Percentiles rank a stretch among this genome's conserved stretches.
These are phyloP conservation scores for Suhomyces sp. DNA, from an alignment of 805 yeast species.

Conservation along the genomic window DNA sequence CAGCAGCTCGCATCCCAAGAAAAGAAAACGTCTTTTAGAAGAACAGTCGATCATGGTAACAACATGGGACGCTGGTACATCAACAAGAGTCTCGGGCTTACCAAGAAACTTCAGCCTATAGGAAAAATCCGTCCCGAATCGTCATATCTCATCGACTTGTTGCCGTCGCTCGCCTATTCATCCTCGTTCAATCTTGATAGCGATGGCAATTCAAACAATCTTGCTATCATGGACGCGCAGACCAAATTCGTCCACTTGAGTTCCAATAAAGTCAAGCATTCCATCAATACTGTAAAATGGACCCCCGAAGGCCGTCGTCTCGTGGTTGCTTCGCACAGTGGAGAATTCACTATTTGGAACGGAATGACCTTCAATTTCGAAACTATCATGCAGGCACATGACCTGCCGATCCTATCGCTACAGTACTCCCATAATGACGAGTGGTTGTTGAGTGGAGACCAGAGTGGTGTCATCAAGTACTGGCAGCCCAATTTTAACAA, in stretches of 20 bases:
- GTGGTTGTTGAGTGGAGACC: slow-evolving; percentile 93
- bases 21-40: slow-evolving; percentile 53
- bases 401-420: slow-evolving; percentile 75
- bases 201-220: slow-evolving; percentile 24
- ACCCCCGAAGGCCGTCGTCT: slow-evolving; percentile 94
- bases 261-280: slow-evolving; percentile 87
- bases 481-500: slow-evolving; percentile 99
- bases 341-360: slow-evolving; percentile 96
- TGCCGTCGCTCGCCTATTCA: slow-evolving; percentile 63
- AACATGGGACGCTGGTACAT: slow-evolving; percentile 62
- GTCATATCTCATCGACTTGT: slow-evolving; percentile 57
- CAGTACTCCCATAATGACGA: slow-evolving; percentile 87
- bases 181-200: slow-evolving; percentile 26
- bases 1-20: slow-evolving; percentile 46
- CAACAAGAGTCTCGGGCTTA: slow-evolving; percentile 43
- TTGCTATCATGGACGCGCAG: slow-evolving; percentile 59
- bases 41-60: slow-evolving; percentile 78
- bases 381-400: slow-evolving; percentile 98
- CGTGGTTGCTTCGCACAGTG: slow-evolving; percentile 85
- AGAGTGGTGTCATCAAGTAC: slow-evolving; percentile 84
- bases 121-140: slow-evolving; percentile 67
- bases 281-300: slow-evolving; percentile 88
- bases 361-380: slow-evolving; percentile 94
- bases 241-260: slow-evolving; percentile 87
- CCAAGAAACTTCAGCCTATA: slow-evolving; percentile 28